Evolutionary conservation across 192 early-diverging fungal species (phyloP).

Genomic region (Linnemannia hyalina): DNA sequence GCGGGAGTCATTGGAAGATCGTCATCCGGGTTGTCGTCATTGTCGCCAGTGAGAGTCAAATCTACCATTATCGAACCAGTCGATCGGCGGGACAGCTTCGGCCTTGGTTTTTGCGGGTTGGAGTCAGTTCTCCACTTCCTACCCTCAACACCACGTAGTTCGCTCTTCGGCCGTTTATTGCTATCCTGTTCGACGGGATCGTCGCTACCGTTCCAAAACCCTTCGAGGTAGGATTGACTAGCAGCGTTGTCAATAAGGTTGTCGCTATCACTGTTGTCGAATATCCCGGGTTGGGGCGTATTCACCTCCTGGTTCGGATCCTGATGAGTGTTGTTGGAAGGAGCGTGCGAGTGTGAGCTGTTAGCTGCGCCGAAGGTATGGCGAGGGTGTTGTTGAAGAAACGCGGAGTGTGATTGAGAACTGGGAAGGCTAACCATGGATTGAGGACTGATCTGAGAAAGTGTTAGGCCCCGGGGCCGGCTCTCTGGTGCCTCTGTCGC

Average conservation of each 20-base stretch:
- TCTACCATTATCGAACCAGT: neutral
- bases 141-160: constrained; percentile 9
- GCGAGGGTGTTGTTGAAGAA: neutral
- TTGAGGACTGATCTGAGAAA: neutral
- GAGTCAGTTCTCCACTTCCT: neutral
- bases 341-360: neutral
- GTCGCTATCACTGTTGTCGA: neutral
- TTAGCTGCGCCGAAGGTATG: neutral
- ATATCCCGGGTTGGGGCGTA: neutral
- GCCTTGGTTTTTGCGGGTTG: neutral
- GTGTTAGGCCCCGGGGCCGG: neutral
- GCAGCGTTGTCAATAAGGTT: neutral
- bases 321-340: neutral
- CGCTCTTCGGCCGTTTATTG: constrained; percentile 19
- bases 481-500: neutral
- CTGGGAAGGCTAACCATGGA: neutral
- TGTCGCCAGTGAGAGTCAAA: neutral
- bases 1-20: neutral
- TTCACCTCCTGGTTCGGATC: neutral
- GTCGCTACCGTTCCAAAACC: neutral
- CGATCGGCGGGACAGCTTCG: neutral
- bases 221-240: neutral
- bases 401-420: neutral
- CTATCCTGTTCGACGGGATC: neutral
- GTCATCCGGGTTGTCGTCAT: neutral